Conservation (phyloP, 179 eudicot species). For the Beta macrorhiza region DNA sequence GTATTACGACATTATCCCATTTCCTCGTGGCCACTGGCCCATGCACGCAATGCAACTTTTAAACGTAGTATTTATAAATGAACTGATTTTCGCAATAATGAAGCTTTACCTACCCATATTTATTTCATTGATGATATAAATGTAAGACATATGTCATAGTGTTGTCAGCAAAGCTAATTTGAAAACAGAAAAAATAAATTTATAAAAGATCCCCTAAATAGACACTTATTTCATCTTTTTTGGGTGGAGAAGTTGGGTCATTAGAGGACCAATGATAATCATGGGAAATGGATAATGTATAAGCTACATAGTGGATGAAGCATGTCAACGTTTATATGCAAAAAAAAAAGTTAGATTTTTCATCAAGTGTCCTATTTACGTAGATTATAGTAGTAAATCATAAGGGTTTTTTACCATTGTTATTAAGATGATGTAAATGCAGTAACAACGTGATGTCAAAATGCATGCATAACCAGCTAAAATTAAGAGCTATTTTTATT, state of each 20-base stretch:
- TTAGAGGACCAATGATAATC: neutral
- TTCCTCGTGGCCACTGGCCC: neutral
- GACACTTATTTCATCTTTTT: neutral
- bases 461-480: neutral
- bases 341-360: no score
- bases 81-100: neutral
- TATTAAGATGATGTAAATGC: slow-evolving; percentile 7
- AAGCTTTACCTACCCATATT: slow-evolving; percentile 14
- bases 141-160: slow-evolving; percentile 32
- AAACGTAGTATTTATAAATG: neutral
- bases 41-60: neutral
- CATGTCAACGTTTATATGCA: neutral
- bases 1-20: neutral
- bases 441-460: slow-evolving; percentile 10
- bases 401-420: neutral
- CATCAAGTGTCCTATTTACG: no score
- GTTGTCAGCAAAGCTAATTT: slow-evolving; percentile 20
- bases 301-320: neutral
- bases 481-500: neutral
- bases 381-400: no score
- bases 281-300: slow-evolving; percentile 11
- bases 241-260: neutral
- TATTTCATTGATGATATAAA: slow-evolving; percentile 10
- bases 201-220: neutral
- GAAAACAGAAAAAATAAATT: neutral